Evolutionary conservation across 176 grass and related monocot species (phyloP).

Genomic region (Guadua angustifolia): DNA sequence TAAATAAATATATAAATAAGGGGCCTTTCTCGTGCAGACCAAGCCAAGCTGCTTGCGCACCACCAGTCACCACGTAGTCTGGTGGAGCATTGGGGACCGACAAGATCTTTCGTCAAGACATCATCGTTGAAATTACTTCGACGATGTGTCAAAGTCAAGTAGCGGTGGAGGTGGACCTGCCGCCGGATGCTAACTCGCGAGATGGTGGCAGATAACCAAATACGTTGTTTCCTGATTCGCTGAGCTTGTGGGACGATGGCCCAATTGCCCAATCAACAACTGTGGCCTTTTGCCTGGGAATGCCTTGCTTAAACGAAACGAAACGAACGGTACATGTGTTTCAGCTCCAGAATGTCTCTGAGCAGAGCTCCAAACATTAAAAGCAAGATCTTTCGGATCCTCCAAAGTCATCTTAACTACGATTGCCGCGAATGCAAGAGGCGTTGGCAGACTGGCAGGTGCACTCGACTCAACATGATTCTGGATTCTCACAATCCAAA

Average conservation of each 20-base stretch:
- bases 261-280: neutral
- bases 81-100: neutral
- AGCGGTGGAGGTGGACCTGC: conserved; percentile 13
- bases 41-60: neutral
- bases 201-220: neutral
- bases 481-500: too few species aligned
- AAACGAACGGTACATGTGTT: neutral
- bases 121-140: conserved; percentile 37
- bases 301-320: neutral
- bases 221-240: neutral
- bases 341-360: neutral
- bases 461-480: neutral
- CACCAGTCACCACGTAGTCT: neutral
- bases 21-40: too few species aligned
- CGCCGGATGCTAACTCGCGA: neutral
- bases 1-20: too few species aligned
- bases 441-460: neutral
- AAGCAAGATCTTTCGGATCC: neutral
- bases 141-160: neutral
- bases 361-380: neutral
- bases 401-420: neutral
- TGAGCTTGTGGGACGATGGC: neutral
- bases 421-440: neutral
- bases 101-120: conserved; percentile 24
- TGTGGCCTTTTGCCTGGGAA: neutral